Conservation (phyloP, 1,284 basidiomycete species). For the Cryptococcus sp. region DNA sequence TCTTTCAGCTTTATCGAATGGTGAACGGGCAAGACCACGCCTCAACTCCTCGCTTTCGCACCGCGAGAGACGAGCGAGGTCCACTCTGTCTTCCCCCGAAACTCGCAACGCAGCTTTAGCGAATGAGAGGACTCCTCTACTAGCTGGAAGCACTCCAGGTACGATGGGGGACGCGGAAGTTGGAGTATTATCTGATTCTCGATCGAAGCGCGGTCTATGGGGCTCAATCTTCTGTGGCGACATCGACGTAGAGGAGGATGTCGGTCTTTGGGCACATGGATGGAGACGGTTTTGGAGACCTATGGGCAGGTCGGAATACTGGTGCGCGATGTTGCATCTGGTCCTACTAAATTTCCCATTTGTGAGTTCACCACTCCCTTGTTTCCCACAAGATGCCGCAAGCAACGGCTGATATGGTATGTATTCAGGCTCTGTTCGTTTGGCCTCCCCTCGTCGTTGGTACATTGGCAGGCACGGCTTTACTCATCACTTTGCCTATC, state of each 20-base stretch:
- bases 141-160: conserved; percentile 2
- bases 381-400: background rate
- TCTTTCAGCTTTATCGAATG: conserved; percentile 14
- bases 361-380: conserved; percentile 27
- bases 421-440: conserved; percentile 43
- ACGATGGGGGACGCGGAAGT: background rate
- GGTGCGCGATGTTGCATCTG: conserved; percentile 44
- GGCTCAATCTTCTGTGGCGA: conserved; percentile 36
- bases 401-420: background rate
- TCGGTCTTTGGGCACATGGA: conserved; percentile 23
- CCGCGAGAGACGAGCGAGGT: conserved; percentile 1
- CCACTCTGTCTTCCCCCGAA: conserved; percentile 12
- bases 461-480: conserved; percentile 48
- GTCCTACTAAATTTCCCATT: conserved; percentile 50
- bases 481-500: conserved; percentile 51
- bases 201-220: conserved; percentile 23
- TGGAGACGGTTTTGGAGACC: conserved; percentile 43
- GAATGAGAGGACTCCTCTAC: conserved; percentile 36
- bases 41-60: conserved; percentile 6
- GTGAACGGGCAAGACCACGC: conserved; percentile 11
- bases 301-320: conserved; percentile 31
- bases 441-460: conserved; percentile 50
- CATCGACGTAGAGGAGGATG: conserved; percentile 25
- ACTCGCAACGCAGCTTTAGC: background rate
- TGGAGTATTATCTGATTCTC: background rate